These are phyloP conservation scores for Mycosphaerella sp. DNA, from an alignment of 2,329 filamentous ascomycete genomes.

Conservation along the genomic window DNA sequence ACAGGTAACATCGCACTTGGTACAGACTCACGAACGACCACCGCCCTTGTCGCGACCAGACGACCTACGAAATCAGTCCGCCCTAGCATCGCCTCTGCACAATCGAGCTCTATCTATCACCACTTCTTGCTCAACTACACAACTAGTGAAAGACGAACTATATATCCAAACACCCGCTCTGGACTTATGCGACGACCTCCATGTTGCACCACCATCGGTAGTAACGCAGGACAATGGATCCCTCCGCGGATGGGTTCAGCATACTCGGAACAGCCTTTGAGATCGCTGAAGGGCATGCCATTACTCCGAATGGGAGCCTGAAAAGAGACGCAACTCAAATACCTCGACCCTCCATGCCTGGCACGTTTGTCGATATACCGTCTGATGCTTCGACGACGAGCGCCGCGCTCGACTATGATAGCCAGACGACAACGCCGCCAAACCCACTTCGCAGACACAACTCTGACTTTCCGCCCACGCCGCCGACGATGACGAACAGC, in stretches of 20 bases:
- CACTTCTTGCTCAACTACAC: neutral
- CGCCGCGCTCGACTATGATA: constrained; percentile 5
- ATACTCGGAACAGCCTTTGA: neutral
- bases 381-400: constrained; percentile 9
- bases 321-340: constrained; percentile 5
- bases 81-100: neutral
- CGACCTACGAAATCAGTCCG: neutral
- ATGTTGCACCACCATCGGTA: constrained; percentile 4
- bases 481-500: constrained; percentile 36
- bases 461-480: constrained; percentile 42
- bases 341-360: constrained; percentile 7
- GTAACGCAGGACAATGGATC: constrained; percentile 8
- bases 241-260: constrained; percentile 4
- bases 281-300: neutral
- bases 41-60: neutral
- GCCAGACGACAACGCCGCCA: constrained; percentile 16
- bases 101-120: neutral
- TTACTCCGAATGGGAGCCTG: constrained; percentile 1
- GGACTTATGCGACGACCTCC: neutral
- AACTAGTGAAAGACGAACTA: neutral
- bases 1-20: neutral
- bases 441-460: constrained; percentile 15
- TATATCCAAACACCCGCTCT: neutral
- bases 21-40: neutral
- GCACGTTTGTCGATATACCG: constrained; percentile 8